Conservation (phyloP, 2,329 filamentous ascomycete genomes). For the Teratosphaeria viscida region DNA sequence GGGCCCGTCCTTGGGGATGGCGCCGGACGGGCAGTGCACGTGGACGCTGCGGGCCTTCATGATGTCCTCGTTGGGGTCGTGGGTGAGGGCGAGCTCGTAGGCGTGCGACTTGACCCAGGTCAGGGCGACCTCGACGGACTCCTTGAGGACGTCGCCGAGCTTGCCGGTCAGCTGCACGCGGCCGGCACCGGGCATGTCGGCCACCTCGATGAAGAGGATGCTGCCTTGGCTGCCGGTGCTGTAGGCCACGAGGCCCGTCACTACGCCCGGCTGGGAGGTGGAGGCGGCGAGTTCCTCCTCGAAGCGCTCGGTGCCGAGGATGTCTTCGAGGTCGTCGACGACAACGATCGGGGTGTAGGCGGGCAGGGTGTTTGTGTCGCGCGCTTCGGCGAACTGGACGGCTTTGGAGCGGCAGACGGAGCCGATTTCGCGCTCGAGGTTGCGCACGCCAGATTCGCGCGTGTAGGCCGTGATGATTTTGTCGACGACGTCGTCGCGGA, state of each 20-base stretch:
- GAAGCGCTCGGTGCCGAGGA: conserved; percentile 85
- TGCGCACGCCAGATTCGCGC: conserved; percentile 89
- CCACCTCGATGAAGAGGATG: conserved; percentile 96
- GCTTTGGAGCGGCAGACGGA: conserved; percentile 91
- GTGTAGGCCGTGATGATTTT: conserved; percentile 97
- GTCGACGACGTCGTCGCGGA: conserved; percentile 76
- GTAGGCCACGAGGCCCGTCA: conserved; percentile 93
- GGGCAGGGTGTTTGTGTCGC: conserved; percentile 56
- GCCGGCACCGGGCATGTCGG: conserved; percentile 89
- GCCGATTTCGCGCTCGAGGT: conserved; percentile 89
- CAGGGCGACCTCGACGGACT: conserved; percentile 89
- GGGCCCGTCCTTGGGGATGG: conserved; percentile 85
- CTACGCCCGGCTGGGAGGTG: conserved; percentile 70
- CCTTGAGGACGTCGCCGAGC: conserved; percentile 91
- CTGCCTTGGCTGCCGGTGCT: conserved; percentile 84
- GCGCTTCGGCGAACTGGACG: conserved; percentile 85
- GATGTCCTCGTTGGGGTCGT: conserved; percentile 75
- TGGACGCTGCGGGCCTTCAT: conserved; percentile 93
- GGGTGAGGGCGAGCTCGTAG: conserved; percentile 75
- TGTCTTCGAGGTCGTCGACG: conserved; percentile 73
- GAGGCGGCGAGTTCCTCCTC: conserved; percentile 93
- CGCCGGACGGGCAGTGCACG: conserved; percentile 89
- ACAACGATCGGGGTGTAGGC: conserved; percentile 63
- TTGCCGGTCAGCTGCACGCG: conserved; percentile 93
- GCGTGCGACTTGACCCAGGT: conserved; percentile 97